Percentiles rank a stretch among this genome's conserved stretches.
These are phyloP conservation scores for Astrothelium subdiscretum DNA, from an alignment of 495 filamentous ascomycete species.

Conservation along the genomic window DNA sequence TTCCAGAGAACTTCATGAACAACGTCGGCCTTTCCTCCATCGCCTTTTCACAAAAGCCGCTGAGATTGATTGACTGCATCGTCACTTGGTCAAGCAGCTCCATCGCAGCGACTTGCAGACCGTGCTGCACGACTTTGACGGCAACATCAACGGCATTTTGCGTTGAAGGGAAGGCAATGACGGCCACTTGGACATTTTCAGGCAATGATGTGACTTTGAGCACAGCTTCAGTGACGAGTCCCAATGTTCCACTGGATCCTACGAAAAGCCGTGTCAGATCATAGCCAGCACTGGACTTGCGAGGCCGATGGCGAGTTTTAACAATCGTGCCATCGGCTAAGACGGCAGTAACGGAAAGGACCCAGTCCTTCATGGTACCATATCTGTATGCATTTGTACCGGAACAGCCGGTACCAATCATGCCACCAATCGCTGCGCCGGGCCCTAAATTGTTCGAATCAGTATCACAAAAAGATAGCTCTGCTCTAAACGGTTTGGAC, in stretches of 20 bases:
- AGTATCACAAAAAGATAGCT: not conserved
- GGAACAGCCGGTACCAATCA: constrained; percentile 68
- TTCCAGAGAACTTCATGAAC: constrained; percentile 77
- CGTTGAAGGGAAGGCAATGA: constrained; percentile 63
- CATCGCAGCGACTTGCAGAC: constrained; percentile 65
- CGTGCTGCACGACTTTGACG: constrained; percentile 54
- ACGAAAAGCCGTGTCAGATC: constrained; percentile 68
- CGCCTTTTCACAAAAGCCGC: constrained; percentile 51
- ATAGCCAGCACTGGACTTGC: constrained; percentile 70
- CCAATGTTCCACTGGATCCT: constrained; percentile 68
- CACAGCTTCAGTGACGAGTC: constrained; percentile 64
- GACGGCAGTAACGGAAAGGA: constrained; percentile 68
- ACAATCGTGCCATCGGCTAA: constrained; percentile 68
- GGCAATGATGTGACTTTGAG: constrained; percentile 66
- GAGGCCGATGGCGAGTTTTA: constrained; percentile 61
- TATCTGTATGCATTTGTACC: constrained; percentile 75
- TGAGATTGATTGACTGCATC: constrained; percentile 66
- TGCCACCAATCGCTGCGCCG: constrained; percentile 36
- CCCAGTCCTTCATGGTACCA: constrained; percentile 82
- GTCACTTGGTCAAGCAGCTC: constrained; percentile 79
- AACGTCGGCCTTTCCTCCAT: constrained; percentile 71
- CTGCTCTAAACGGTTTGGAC: not conserved
- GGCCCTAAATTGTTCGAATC: constrained; percentile 8
- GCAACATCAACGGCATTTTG: constrained; percentile 61
- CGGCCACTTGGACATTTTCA: constrained; percentile 61